Conservation (phyloP, 192 early-diverging fungal species). For the Gaertneriomyces sp. region DNA sequence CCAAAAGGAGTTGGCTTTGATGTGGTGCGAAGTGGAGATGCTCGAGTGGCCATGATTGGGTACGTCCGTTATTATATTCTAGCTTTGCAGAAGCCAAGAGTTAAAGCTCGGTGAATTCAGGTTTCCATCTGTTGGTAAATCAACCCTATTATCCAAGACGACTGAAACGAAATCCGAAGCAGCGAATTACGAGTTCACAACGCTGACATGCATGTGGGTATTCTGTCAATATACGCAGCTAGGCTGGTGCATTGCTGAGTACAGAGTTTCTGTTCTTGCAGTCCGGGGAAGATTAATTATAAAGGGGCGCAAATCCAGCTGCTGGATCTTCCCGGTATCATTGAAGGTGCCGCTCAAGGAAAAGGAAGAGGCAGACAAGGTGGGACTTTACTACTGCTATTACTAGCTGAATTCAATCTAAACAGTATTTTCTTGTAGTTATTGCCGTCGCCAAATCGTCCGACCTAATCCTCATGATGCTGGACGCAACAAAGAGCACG, state of each 20-base stretch:
- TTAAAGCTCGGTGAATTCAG: slow-evolving; percentile 13
- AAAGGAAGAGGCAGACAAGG: slow-evolving; percentile 93
- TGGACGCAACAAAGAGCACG: slow-evolving; percentile 90
- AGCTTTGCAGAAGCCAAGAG: neutral
- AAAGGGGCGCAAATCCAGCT: slow-evolving; percentile 96
- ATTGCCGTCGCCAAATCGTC: slow-evolving; percentile 96
- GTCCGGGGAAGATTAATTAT: slow-evolving; percentile 89
- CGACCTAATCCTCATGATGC: slow-evolving; percentile 96
- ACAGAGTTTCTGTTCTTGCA: slow-evolving; percentile 7
- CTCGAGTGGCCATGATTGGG: slow-evolving; percentile 89
- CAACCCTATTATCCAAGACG: slow-evolving; percentile 87
- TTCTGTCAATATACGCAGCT: neutral
- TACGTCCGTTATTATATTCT: neutral
- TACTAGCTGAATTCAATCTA: neutral
- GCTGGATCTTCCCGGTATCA: slow-evolving; percentile 97
- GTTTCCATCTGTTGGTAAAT: slow-evolving; percentile 99
- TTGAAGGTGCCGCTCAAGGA: slow-evolving; percentile 96
- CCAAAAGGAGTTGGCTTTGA: slow-evolving; percentile 85
- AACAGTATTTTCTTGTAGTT: slow-evolving; percentile 42
- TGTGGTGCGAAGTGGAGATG: slow-evolving; percentile 96
- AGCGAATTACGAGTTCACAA: slow-evolving; percentile 85
- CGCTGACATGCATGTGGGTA: slow-evolving; percentile 76
- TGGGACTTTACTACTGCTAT: slow-evolving; percentile 4
- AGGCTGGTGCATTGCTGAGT: neutral
- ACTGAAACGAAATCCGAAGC: slow-evolving; percentile 90